These are phyloP conservation scores for Durusdinium trenchii DNA, from an alignment of 73 alveolate species.

Conservation along the genomic window DNA sequence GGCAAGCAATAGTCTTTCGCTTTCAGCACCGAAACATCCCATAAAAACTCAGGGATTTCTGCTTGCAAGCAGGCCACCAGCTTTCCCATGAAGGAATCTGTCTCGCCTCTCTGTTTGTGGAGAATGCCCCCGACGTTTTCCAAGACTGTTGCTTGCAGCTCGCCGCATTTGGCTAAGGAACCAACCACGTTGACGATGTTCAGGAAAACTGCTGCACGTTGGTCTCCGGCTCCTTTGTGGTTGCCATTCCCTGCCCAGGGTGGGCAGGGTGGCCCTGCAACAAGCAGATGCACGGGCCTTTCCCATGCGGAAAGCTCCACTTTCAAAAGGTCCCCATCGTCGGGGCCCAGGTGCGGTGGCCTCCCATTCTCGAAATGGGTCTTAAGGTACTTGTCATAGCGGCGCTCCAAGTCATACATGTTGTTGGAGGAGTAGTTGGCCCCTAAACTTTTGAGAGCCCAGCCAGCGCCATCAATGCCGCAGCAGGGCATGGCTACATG, in stretches of 20 bases:
- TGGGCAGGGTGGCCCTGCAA: conserved; percentile 59
- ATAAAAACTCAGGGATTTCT: conserved; percentile 50
- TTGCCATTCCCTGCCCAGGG: conserved; percentile 52
- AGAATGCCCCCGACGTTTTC: conserved; percentile 34
- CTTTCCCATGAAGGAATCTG: conserved; percentile 29
- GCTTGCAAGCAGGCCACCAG: not conserved
- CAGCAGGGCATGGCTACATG: conserved; percentile 32
- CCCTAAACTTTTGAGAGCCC: not conserved
- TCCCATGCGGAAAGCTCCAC: not conserved
- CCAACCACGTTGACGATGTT: not conserved
- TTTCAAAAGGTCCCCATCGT: not conserved
- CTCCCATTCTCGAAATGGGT: not conserved
- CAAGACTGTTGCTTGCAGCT: not conserved
- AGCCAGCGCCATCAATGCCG: conserved; percentile 61
- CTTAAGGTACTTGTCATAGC: conserved; percentile 11
- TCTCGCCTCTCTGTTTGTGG: conserved; percentile 1
- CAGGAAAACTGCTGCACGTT: not conserved
- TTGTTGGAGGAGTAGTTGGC: conserved; percentile 27
- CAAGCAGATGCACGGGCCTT: conserved; percentile 19
- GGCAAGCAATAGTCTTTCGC: conserved; percentile 23
- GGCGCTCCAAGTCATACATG: conserved; percentile 26
- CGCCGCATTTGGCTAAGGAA: conserved; percentile 14
- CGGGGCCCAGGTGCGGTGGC: conserved; percentile 1
- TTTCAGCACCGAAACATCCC: conserved; percentile 40
- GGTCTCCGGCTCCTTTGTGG: conserved; percentile 4